These are phyloP conservation scores for Picea mariana DNA, from an alignment of 83 land plant genomes.

Conservation along the genomic window DNA sequence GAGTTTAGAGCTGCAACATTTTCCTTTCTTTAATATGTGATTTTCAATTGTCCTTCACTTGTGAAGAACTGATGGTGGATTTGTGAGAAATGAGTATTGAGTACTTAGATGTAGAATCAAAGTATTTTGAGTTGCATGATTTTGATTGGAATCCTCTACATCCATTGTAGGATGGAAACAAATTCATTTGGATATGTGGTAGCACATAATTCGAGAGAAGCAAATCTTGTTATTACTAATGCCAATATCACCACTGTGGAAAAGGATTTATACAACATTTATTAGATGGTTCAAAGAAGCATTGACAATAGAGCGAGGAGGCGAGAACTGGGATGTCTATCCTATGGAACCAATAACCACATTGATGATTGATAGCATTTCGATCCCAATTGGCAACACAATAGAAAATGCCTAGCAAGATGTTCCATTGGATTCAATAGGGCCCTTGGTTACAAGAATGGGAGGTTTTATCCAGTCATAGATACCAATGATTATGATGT, in stretches of 20 bases:
- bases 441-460: constrained; percentile 59
- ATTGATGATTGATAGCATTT: constrained; percentile 37
- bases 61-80: too few species aligned
- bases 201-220: neutral
- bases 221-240: neutral
- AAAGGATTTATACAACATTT: neutral
- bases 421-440: constrained; percentile 9
- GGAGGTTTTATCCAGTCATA: constrained; percentile 53
- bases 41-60: too few species aligned
- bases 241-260: neutral
- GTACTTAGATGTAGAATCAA: neutral
- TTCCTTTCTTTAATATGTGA: too few species aligned
- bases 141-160: neutral
- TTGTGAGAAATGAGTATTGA: too few species aligned
- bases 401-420: constrained; percentile 13
- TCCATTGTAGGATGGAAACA: neutral
- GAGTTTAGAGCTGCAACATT: too few species aligned
- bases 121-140: neutral
- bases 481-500: constrained; percentile 43
- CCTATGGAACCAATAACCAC: neutral
- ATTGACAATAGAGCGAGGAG: too few species aligned
- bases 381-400: constrained; percentile 4
- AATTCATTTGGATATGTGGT: neutral
- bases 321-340: too few species aligned
- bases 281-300: neutral